phyloP scores from a whole-genome alignment of 805 yeast species.

The Kuraishia hungarica region DNA sequence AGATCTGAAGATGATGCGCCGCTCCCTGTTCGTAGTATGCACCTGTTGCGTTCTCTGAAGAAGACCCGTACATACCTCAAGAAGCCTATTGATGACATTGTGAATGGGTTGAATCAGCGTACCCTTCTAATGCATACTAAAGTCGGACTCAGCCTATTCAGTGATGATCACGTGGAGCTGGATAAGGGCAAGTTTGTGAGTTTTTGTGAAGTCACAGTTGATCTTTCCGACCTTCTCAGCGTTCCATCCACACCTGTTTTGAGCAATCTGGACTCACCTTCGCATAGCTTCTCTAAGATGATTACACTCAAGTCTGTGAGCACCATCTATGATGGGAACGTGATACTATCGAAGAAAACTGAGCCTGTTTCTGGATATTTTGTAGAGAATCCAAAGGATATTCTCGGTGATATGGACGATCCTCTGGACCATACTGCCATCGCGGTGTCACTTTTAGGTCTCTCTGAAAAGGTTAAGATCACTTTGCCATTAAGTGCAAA shows the following conservation, averaged over 20 bases:
- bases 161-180: neutral
- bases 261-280: neutral
- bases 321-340: slow-evolving; percentile 14
- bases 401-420: neutral
- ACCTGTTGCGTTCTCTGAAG: neutral
- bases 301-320: slow-evolving; percentile 19
- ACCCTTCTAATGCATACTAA: neutral
- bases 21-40: neutral
- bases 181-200: slow-evolving; percentile 19
- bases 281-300: slow-evolving; percentile 16
- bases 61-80: neutral
- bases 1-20: neutral
- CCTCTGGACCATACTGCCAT: neutral
- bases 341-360: slow-evolving; percentile 12
- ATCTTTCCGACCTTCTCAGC: slow-evolving; percentile 12
- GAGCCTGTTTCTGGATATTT: slow-evolving; percentile 23
- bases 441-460: neutral
- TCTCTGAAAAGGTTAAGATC: slow-evolving; percentile 11
- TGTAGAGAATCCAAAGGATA: slow-evolving; percentile 8
- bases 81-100: neutral
- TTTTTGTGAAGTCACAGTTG: slow-evolving; percentile 15
- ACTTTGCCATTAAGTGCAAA: slow-evolving; percentile 22
- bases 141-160: neutral
- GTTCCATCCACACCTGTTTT: neutral
- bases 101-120: neutral